Percentiles rank a stretch among this genome's conserved stretches.
Conservation (phyloP, 2,329 filamentous ascomycete species). For the Exserohilum rostratum region DNA sequence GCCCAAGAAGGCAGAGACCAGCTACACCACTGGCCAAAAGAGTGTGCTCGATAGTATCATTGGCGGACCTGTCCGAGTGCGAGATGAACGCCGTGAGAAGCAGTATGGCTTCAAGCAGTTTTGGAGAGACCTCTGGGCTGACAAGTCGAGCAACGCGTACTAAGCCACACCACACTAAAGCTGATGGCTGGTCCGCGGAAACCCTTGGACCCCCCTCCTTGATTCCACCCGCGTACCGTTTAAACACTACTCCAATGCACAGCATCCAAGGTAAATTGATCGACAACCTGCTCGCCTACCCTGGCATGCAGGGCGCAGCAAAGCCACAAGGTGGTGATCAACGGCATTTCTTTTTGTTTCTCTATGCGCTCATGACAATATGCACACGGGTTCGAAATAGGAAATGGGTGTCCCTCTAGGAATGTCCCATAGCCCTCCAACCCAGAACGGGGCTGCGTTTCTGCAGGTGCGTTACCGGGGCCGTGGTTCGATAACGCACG, state of each 20-base stretch:
- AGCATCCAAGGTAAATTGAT: conserved; percentile 1
- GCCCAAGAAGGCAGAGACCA: conserved; percentile 43
- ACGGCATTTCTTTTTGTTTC: not conserved
- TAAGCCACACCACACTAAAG: conserved; percentile 4
- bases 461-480: conserved; percentile 13
- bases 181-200: not conserved
- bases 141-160: conserved; percentile 13
- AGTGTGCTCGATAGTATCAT: conserved; percentile 69
- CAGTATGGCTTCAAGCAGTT: conserved; percentile 85
- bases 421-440: not conserved
- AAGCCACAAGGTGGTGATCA: not conserved
- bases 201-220: not conserved
- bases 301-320: conserved; percentile 1
- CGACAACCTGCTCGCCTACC: conserved; percentile 11
- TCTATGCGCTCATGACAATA: conserved; percentile 3
- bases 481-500: conserved; percentile 16
- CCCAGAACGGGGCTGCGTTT: not conserved
- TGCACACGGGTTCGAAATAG: conserved; percentile 11
- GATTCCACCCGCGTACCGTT: not conserved
- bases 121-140: conserved; percentile 78
- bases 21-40: conserved; percentile 50
- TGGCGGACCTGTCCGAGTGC: conserved; percentile 63
- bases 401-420: not conserved
- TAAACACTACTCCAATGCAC: conserved; percentile 1
- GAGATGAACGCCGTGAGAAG: conserved; percentile 74